Evolutionary conservation across 2,329 filamentous ascomycete genomes (phyloP), one percentile per base, ranked within the genome.

Genomic region (Neoascochyta sp.): DNA sequence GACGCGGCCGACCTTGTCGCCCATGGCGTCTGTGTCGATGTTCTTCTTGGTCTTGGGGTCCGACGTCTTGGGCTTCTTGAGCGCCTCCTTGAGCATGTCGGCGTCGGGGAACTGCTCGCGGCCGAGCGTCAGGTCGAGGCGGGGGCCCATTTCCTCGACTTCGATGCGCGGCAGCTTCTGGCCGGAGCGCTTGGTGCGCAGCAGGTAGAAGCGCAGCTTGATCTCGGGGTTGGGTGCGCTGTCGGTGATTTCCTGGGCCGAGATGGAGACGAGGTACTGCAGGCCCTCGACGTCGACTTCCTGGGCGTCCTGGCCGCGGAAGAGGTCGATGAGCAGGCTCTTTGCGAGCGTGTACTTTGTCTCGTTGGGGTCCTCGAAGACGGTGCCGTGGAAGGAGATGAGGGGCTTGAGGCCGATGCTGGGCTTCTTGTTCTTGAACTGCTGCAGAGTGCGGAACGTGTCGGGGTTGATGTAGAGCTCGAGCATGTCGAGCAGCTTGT

Each of bases 271-370:
- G 48, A 95, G 75, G 68, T 94, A 95, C 66, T 94, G 89, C 56
- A 98, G 68, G 12, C 92, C 92, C 66, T 95, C 88, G 31, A 96
- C 90, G 66, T 98, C 92, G 35, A 98, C 81, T 68, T 86, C 86
- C 57, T 81, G 75, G 9, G 81, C 74, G 38, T 81, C 76, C 51
- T 87, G 82, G 24, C 88, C 89, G 62, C 83, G 83, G 74, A 98
- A 96, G 57, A 96, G 81, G 66, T 98, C 92, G 39, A 86, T 68
- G 38, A 98, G 76, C 60, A 96, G 72, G 60, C 78, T 86, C 74
- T 94, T 95, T 32, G 89, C 80, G 47, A 90, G 76, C 3, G 83
- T 88, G 63, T 89, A 95, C 53, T 83, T 80, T 52, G 86, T 82
- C 29, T 78, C 67, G 7, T 85, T 81, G 11, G 86, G 81, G 58